Percentiles rank a stretch among this genome's conserved stretches.
Evolutionary conservation across 495 filamentous ascomycete genomes (phyloP).

Genomic region (Aspergillus panamensis): DNA sequence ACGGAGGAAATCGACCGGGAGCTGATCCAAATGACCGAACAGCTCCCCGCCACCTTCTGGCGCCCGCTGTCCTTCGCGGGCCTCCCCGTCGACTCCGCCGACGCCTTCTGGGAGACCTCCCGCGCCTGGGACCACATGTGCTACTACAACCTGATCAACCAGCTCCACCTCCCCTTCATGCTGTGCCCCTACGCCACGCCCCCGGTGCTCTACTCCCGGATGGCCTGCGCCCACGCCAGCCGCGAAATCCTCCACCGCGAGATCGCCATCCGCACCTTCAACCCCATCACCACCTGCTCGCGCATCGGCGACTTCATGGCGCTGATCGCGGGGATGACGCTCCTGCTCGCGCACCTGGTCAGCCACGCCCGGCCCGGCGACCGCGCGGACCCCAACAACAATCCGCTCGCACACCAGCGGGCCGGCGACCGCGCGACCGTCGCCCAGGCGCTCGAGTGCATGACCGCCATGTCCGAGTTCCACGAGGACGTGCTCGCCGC

Average conservation of each 20-base stretch:
- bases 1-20: slow-evolving; percentile 5
- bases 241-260: slow-evolving; percentile 44
- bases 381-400: slow-evolving; percentile 33
- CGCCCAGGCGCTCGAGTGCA: slow-evolving; percentile 36
- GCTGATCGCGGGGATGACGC: slow-evolving; percentile 43
- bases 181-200: slow-evolving; percentile 2
- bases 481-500: slow-evolving; percentile 6
- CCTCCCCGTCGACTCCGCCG: neutral
- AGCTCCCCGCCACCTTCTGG: slow-evolving; percentile 7
- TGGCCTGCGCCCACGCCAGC: slow-evolving; percentile 41
- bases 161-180: slow-evolving; percentile 33
- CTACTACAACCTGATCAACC: slow-evolving; percentile 37
- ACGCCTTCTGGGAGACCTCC: slow-evolving; percentile 14
- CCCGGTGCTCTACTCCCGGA: slow-evolving; percentile 27
- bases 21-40: slow-evolving; percentile 1
- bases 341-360: slow-evolving; percentile 28
- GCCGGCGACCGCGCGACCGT: slow-evolving; percentile 40
- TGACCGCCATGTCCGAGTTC: slow-evolving; percentile 27
- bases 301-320: slow-evolving; percentile 49
- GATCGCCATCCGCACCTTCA: slow-evolving; percentile 32
- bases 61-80: neutral
- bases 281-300: slow-evolving; percentile 35
- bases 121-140: slow-evolving; percentile 32
- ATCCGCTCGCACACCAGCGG: slow-evolving; percentile 39
- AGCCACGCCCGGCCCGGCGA: slow-evolving; percentile 29